phyloP scores from a whole-genome alignment of 148 eudicot species.

The Rhododendron molle region DNA sequence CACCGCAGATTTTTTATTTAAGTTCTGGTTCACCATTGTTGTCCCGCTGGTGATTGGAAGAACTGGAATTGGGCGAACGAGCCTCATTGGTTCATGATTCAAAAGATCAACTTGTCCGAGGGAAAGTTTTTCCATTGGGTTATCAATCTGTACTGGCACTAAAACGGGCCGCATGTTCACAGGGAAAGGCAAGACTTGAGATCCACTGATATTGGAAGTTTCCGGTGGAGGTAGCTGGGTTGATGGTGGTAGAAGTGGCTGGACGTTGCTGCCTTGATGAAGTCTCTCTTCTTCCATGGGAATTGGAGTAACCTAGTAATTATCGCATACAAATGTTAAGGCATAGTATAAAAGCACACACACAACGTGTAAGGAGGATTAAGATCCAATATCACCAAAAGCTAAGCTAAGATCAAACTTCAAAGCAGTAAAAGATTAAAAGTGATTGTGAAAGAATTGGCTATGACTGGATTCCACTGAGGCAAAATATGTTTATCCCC shows the following conservation, averaged over 20 bases:
- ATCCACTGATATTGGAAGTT: conserved; percentile 14
- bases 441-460: not conserved
- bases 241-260: conserved; percentile 15
- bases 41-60: conserved; percentile 15
- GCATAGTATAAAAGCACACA: not conserved
- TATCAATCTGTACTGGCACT: conserved; percentile 21
- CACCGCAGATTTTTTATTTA: conserved; percentile 18
- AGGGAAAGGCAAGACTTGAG: conserved; percentile 25
- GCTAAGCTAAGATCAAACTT: not conserved
- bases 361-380: not conserved
- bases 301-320: conserved; percentile 28
- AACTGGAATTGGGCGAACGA: conserved; percentile 22
- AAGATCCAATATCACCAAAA: not conserved
- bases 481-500: not conserved
- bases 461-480: not conserved
- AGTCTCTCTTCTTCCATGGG: conserved; percentile 28
- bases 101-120: conserved; percentile 8
- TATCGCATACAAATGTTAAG: conserved; percentile 10
- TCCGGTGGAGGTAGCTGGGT: conserved; percentile 11
- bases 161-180: conserved; percentile 19
- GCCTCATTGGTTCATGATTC: conserved; percentile 11
- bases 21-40: conserved; percentile 28
- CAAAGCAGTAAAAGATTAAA: not conserved
- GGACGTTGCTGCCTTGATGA: conserved; percentile 22
- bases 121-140: conserved; percentile 13